Conservation (phyloP, 495 filamentous ascomycete genomes). For the Tuber calosporum region DNA sequence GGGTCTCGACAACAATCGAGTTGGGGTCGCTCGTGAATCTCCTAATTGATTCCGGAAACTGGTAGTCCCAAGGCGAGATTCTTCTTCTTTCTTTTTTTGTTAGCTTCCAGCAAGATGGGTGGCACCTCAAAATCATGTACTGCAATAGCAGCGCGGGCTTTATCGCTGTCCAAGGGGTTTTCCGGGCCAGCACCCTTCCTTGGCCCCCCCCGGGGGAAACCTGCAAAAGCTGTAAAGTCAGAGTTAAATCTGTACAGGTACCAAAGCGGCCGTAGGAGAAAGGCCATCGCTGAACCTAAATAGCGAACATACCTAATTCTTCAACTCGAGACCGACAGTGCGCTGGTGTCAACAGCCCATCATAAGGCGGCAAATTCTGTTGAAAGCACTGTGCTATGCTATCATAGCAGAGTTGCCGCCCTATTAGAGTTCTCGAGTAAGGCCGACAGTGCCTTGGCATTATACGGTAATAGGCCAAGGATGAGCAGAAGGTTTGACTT, state of each 20-base stretch:
- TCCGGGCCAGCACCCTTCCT: neutral
- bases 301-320: neutral
- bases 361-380: neutral
- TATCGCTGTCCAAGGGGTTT: neutral
- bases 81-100: neutral
- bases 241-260: neutral
- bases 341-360: neutral
- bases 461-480: neutral
- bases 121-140: neutral
- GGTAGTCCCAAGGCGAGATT: neutral
- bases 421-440: neutral
- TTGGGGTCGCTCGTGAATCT: neutral
- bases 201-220: neutral
- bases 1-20: neutral
- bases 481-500: neutral
- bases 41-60: neutral
- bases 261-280: neutral
- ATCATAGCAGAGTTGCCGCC: neutral
- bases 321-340: neutral
- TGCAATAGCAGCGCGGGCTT: neutral
- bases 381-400: neutral
- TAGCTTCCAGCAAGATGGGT: neutral
- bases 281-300: neutral
- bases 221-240: neutral
- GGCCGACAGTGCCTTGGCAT: slow-evolving; percentile 1